Conservation (phyloP, 257 asterid species). For the Forsythia viridissima region DNA sequence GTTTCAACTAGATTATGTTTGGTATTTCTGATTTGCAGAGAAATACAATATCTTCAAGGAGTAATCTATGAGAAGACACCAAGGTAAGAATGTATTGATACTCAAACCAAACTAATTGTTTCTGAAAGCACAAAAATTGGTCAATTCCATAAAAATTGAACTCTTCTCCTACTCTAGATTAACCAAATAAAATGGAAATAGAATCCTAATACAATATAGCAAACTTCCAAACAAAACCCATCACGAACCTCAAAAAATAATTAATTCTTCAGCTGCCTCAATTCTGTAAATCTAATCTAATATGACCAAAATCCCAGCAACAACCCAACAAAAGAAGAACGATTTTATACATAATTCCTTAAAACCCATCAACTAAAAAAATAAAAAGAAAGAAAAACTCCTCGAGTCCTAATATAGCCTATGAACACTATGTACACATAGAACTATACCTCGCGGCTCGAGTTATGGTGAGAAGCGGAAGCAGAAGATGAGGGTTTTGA, state of each 20-base stretch:
- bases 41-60: neutral
- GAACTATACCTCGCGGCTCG: slow-evolving; percentile 75
- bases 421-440: neutral
- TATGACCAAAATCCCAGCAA: too few relatives aligned
- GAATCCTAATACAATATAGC: neutral
- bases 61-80: neutral
- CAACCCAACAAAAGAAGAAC: neutral
- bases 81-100: neutral
- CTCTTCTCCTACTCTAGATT: neutral
- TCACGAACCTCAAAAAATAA: neutral
- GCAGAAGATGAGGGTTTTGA: slow-evolving; percentile 56
- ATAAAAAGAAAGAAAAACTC: neutral
- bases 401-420: neutral
- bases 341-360: neutral
- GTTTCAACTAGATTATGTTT: neutral
- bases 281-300: neutral
- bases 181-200: neutral
- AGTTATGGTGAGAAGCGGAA: slow-evolving; percentile 58
- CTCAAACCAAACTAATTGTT: neutral
- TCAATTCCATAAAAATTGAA: too few relatives aligned
- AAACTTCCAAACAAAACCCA: neutral
- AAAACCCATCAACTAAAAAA: neutral
- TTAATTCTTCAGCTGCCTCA: neutral
- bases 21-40: neutral
- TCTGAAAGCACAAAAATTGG: too few relatives aligned